Conservation (phyloP, 2,329 filamentous ascomycete species). For the Aaosphaeria arxii region DNA sequence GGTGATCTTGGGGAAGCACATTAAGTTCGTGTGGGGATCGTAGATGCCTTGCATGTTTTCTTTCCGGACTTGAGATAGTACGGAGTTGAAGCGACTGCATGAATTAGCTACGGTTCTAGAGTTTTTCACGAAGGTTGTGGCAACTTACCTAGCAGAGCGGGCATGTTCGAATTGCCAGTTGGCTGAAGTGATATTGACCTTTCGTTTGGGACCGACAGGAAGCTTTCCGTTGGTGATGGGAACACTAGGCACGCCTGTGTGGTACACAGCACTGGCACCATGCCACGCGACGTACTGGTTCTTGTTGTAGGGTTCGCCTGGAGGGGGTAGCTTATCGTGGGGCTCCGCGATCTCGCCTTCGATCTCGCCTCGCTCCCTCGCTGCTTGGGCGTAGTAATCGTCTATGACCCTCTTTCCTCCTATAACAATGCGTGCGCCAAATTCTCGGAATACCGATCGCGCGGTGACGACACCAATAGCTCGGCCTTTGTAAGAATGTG, state of each 20-base stretch:
- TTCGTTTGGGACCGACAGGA: constrained; percentile 69
- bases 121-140: not conserved
- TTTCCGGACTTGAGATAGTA: constrained; percentile 65
- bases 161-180: constrained; percentile 99
- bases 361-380: constrained; percentile 70
- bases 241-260: constrained; percentile 74
- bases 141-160: constrained; percentile 74
- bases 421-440: constrained; percentile 90
- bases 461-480: constrained; percentile 96
- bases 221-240: constrained; percentile 72
- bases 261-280: constrained; percentile 92
- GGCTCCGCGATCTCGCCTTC: constrained; percentile 89
- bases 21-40: constrained; percentile 87
- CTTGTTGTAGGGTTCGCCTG: constrained; percentile 91
- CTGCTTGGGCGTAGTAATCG: constrained; percentile 80
- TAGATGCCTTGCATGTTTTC: constrained; percentile 75
- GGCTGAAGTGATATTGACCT: constrained; percentile 82
- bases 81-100: constrained; percentile 76
- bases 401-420: constrained; percentile 82
- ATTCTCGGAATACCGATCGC: constrained; percentile 94
- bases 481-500: constrained; percentile 96
- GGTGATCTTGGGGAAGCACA: constrained; percentile 84
- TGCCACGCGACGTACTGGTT: constrained; percentile 99
- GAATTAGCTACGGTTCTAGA: constrained; percentile 12
- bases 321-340: constrained; percentile 70